phyloP scores from a whole-genome alignment of 2,329 filamentous ascomycete species.

The Penicillium crustosum region DNA sequence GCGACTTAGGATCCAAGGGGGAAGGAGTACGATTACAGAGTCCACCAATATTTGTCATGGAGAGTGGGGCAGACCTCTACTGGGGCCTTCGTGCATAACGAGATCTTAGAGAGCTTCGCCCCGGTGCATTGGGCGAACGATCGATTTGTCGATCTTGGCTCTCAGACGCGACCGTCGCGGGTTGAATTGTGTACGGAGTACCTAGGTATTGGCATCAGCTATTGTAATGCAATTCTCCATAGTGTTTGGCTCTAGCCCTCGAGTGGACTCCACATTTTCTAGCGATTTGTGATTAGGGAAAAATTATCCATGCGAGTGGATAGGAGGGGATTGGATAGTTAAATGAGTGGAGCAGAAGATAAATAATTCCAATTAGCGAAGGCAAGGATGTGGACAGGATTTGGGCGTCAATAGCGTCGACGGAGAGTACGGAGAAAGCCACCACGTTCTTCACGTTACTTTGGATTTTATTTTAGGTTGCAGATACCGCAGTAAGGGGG shows the following conservation, averaged over 20 bases:
- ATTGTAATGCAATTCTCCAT: slow-evolving; percentile 15
- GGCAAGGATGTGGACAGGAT: neutral
- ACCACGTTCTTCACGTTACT: slow-evolving; percentile 1
- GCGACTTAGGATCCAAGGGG: too few relatives aligned
- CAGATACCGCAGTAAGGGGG: neutral
- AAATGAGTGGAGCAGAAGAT: neutral
- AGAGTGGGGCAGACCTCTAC: neutral
- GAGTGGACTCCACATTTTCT: neutral
- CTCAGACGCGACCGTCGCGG: neutral
- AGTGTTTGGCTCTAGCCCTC: neutral
- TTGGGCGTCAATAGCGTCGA: slow-evolving; percentile 3
- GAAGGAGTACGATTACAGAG: too few relatives aligned
- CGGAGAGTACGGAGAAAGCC: neutral
- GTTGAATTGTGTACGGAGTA: too few relatives aligned
- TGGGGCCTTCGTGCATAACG: neutral
- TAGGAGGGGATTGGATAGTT: neutral
- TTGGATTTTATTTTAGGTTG: slow-evolving; percentile 3
- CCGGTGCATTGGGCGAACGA: slow-evolving; percentile 14
- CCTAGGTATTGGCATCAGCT: neutral
- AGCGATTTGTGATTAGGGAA: slow-evolving; percentile 4
- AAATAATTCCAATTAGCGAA: neutral
- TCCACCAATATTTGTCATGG: neutral
- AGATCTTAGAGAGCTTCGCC: neutral
- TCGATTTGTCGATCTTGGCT: slow-evolving; percentile 17
- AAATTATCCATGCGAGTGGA: neutral